These are phyloP conservation scores for Thermochaetoides thermophila DNA, from an alignment of 495 filamentous ascomycete species.

Conservation along the genomic window DNA sequence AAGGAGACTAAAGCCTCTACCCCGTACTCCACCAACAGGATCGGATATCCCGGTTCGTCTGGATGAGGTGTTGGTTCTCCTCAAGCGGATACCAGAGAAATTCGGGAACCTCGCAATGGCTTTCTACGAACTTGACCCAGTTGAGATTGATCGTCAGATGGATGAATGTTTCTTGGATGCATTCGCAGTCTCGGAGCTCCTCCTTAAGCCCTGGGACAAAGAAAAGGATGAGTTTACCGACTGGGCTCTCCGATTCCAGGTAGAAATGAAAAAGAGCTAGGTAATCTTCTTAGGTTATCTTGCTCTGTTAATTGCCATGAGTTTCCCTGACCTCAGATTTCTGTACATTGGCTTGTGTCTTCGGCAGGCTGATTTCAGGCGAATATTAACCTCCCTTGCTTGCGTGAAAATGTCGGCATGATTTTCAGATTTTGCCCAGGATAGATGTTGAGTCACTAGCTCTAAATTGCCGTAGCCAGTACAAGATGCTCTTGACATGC, in stretches of 20 bases:
- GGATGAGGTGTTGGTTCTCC: conserved; percentile 27
- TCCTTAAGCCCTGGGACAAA: conserved; percentile 27
- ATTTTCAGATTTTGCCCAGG: too few relatives aligned
- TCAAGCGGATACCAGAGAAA: conserved; percentile 26
- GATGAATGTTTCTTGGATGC: conserved; percentile 35
- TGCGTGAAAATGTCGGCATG: too few relatives aligned
- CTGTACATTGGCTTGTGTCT: too few relatives aligned
- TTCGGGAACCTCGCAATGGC: conserved; percentile 29
- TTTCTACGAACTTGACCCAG: conserved; percentile 36
- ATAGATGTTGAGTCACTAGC: too few relatives aligned
- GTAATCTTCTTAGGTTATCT: too few relatives aligned
- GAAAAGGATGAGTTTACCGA: conserved; percentile 33
- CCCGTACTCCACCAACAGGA: conserved; percentile 17
- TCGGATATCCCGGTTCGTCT: conserved; percentile 21
- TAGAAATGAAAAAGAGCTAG: conserved; percentile 28
- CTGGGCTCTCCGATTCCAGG: conserved; percentile 34
- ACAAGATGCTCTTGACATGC: too few relatives aligned
- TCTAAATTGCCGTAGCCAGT: too few relatives aligned
- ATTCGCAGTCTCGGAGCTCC: conserved; percentile 30
- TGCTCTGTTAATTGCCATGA: too few relatives aligned
- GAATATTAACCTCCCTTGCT: too few relatives aligned
- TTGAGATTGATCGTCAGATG: conserved; percentile 29
- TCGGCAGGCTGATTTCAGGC: too few relatives aligned
- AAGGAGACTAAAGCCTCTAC: conserved; percentile 41
- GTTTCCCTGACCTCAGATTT: too few relatives aligned